phyloP scores from a whole-genome alignment of 768 basidiomycete species.

The Mycena olivaceomarginata region DNA sequence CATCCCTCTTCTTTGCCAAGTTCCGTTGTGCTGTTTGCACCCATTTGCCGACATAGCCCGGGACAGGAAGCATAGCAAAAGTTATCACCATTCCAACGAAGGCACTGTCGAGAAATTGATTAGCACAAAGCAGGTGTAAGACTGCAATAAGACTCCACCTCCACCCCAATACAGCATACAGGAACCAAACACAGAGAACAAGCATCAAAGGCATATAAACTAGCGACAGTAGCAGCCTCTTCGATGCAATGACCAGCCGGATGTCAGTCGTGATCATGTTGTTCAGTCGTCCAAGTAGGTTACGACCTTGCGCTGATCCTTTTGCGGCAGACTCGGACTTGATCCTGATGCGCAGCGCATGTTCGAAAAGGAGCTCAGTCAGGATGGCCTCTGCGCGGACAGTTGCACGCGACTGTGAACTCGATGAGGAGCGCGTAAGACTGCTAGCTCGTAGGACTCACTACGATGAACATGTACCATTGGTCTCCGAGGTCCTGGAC shows the following conservation, averaged over 20 bases:
- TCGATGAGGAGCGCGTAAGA: no score
- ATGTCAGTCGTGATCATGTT: conserved; percentile 84
- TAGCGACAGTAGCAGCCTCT: conserved; percentile 57
- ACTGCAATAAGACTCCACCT: conserved; percentile 53
- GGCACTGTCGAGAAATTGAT: conserved; percentile 56
- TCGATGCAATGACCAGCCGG: conserved; percentile 56
- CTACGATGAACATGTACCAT: conserved; percentile 72
- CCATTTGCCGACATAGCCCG: conserved; percentile 70
- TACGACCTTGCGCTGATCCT: conserved; percentile 50
- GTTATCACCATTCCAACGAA: conserved; percentile 75
- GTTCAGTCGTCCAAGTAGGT: conserved; percentile 84
- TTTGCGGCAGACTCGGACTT: conserved; percentile 51
- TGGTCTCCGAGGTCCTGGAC: conserved; percentile 60
- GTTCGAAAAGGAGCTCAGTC: conserved; percentile 65
- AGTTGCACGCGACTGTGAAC: conserved; percentile 63
- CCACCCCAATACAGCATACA: conserved; percentile 70
- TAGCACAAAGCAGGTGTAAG: neutral
- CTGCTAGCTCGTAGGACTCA: conserved; percentile 52
- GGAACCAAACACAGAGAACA: conserved; percentile 60
- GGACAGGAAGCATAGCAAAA: conserved; percentile 73
- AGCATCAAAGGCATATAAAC: conserved; percentile 65
- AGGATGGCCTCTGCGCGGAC: conserved; percentile 69
- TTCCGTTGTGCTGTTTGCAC: conserved; percentile 67
- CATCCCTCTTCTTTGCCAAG: conserved; percentile 72
- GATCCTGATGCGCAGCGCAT: conserved; percentile 77